Conservation (phyloP, 2,329 filamentous ascomycete species). For the Knoxdaviesia proteae region DNA sequence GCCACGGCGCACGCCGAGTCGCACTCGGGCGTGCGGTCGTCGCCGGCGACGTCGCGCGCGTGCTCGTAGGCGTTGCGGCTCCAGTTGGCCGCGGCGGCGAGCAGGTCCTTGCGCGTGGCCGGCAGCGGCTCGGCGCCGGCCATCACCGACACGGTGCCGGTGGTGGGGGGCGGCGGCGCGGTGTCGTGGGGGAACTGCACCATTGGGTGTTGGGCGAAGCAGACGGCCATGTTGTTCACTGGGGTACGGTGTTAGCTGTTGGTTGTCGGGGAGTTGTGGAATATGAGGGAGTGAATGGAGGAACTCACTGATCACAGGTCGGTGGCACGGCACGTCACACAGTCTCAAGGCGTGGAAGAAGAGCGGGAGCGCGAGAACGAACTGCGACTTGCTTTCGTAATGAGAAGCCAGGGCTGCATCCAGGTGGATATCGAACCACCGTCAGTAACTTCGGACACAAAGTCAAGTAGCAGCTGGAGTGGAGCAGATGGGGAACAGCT, state of each 20-base stretch:
- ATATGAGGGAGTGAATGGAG: neutral
- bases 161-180: neutral
- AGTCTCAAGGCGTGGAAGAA: conserved; percentile 69
- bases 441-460: neutral
- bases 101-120: conserved; percentile 26
- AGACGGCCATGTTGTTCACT: conserved; percentile 66
- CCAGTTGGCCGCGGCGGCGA: conserved; percentile 58
- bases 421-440: conserved; percentile 9
- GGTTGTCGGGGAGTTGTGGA: neutral
- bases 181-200: conserved; percentile 20
- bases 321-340: conserved; percentile 48
- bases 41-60: conserved; percentile 41
- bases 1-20: conserved; percentile 67
- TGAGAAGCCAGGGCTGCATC: conserved; percentile 46
- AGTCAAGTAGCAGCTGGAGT: neutral
- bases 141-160: too few species aligned
- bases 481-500: conserved; percentile 3
- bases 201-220: conserved; percentile 45
- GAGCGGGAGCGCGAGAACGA: conserved; percentile 66
- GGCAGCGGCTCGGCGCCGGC: too few species aligned
- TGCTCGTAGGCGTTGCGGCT: conserved; percentile 54
- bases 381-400: conserved; percentile 53
- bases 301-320: conserved; percentile 52
- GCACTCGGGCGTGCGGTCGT: conserved; percentile 55
- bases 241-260: conserved; percentile 2